Base-by-base conservation (phyloP, 2,329 filamentous ascomycete genomes). In the Calonectria hawksworthii region DNA sequence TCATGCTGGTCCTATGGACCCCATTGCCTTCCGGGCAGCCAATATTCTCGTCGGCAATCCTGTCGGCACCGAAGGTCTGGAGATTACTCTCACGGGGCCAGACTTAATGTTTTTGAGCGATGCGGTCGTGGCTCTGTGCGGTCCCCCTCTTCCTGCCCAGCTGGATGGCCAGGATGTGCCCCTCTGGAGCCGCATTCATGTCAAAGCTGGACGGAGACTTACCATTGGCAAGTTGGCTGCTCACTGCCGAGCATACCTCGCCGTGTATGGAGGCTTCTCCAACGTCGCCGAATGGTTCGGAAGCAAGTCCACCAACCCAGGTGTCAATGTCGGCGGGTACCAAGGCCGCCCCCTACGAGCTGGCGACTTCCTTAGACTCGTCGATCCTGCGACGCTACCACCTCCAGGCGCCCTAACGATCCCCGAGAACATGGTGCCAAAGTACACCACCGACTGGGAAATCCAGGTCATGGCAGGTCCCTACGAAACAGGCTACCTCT, bases 1-100 rank as follows among this genome's bases (percentile, higher is more conserved):
- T 5, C 89, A 91, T 38, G 87, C 88, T 5, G 92, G 92, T 0
- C 90, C 92, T 0, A 93, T 93, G 91, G 92, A 93, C 78, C 85
- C 88, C 0, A 80, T 93, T n/a, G 87, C 90, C 1, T 89, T 90
- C 59, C 88, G 88, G 30, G 85, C 92, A 34, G 91, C 90, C 2
- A 94, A 93, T 75, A 84, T 89, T 26, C 85, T 93, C 1, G 91
- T 90, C 0, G 91, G 91, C 0, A 93, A 93, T 68, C 77, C 86
- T 0, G 80, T 85, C 0, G 86, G 86, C 0, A 86, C 83, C 4
- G 92, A 92, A 80, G 87, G 86, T 0, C 82, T 94, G 0, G 92
- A 94, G 77, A 90, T 93, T 32, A 93, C 92, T 0, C 78, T 93
- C 21, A 88, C 86, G 18, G 92, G 92, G 0, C 92, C 92, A 0